A percentile compares a stretch with the other conserved stretches of the same genome.
phyloP scores from a whole-genome alignment of 108 stramenopile species.

The Skeletonema grethae region DNA sequence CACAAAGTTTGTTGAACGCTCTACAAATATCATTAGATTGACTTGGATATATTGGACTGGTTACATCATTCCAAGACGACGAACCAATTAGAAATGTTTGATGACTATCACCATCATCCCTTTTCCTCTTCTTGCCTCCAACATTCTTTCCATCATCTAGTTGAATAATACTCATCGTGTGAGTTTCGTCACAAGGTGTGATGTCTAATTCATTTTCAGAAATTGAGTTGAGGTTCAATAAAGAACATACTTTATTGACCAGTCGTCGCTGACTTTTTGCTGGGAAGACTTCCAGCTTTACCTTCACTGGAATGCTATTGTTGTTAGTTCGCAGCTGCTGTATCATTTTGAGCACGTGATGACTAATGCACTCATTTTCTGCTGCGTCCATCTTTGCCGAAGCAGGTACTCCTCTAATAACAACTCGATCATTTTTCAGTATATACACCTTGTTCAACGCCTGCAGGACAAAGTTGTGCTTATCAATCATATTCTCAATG shows the following conservation, averaged over 20 bases:
- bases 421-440: not conserved
- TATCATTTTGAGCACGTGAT: not conserved
- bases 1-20: slow-evolving; percentile 61
- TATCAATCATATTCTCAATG: slow-evolving; percentile 8
- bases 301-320: not conserved
- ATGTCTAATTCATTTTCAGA: slow-evolving; percentile 33
- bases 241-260: slow-evolving; percentile 4
- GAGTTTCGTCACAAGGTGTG: slow-evolving; percentile 19
- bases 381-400: not conserved
- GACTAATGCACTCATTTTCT: slow-evolving; percentile 1
- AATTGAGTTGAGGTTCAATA: slow-evolving; percentile 18
- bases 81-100: slow-evolving; percentile 31
- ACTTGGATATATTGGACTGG: not conserved
- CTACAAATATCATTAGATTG: slow-evolving; percentile 39
- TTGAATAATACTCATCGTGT: slow-evolving; percentile 30
- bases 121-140: not conserved
- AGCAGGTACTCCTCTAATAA: not conserved
- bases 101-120: not conserved
- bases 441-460: slow-evolving; percentile 32
- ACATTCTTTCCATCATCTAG: slow-evolving; percentile 1
- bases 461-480: slow-evolving; percentile 19
- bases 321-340: not conserved
- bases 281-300: slow-evolving; percentile 36
- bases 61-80: not conserved
- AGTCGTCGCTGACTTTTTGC: slow-evolving; percentile 5